phyloP scores from a whole-genome alignment of 495 filamentous ascomycete species.

The Talaromyces proteolyticus region DNA sequence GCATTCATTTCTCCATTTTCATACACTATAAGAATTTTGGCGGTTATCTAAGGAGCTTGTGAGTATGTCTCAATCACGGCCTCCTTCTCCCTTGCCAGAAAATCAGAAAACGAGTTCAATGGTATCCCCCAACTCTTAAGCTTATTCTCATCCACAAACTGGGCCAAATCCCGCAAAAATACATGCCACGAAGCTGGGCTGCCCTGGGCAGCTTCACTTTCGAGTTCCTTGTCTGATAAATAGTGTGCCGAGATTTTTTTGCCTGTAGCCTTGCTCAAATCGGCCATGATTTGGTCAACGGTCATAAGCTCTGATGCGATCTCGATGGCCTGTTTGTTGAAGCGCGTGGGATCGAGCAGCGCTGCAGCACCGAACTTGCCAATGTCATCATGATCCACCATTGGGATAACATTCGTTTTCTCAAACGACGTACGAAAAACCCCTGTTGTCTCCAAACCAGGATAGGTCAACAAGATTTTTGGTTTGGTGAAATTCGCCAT shows the following conservation, averaged over 20 bases:
- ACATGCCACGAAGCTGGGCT: constrained; percentile 24
- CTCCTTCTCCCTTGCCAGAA: constrained; percentile 30
- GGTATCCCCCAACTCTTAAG: constrained; percentile 23
- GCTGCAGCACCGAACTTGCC: constrained; percentile 38
- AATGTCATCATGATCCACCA: constrained; percentile 43
- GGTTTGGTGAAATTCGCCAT: constrained; percentile 43
- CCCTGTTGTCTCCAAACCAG: constrained; percentile 26
- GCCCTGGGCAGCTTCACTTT: constrained; percentile 17
- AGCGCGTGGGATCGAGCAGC: constrained; percentile 30
- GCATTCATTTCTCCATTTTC: no score
- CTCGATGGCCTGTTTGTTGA: constrained; percentile 27
- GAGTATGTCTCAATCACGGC: constrained; percentile 17
- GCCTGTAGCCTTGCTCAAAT: constrained; percentile 23
- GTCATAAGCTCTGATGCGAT: constrained; percentile 30
- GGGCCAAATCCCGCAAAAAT: constrained; percentile 19
- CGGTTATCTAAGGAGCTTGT: not conserved
- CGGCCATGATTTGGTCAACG: constrained; percentile 21
- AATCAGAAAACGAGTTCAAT: constrained; percentile 27
- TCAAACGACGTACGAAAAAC: constrained; percentile 24
- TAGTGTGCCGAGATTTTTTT: constrained; percentile 24
- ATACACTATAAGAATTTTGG: no score
- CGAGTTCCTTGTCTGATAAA: constrained; percentile 31
- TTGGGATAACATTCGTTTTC: constrained; percentile 22
- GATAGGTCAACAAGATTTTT: constrained; percentile 23
- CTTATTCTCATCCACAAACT: constrained; percentile 28